phyloP scores from a whole-genome alignment of 306 rosid species.

The Ormosia emarginata region DNA sequence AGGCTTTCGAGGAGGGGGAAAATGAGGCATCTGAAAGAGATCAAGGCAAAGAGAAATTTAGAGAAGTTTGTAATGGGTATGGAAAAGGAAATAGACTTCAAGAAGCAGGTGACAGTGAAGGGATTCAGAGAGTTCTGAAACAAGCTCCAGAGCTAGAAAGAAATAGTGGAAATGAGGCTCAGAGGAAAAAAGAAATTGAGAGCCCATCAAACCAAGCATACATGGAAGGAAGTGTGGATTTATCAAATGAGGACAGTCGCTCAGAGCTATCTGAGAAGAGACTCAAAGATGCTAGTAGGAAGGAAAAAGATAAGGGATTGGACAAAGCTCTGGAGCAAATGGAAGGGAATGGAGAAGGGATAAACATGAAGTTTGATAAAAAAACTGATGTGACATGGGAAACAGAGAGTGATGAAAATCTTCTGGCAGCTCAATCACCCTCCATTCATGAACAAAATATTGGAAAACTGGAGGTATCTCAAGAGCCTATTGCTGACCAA shows the following conservation, averaged over 20 bases:
- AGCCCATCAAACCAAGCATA: constrained; percentile 24
- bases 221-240: constrained; percentile 28
- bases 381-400: constrained; percentile 27
- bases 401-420: constrained; percentile 22
- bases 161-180: constrained; percentile 22
- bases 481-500: constrained; percentile 31
- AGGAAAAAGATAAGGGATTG: constrained; percentile 13
- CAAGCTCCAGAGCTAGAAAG: constrained; percentile 32
- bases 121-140: constrained; percentile 9
- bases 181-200: constrained; percentile 21
- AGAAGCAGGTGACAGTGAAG: constrained; percentile 14
- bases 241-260: constrained; percentile 26
- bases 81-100: constrained; percentile 29
- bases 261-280: constrained; percentile 21
- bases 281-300: constrained; percentile 27
- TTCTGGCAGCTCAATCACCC: constrained; percentile 25
- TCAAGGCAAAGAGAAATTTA: constrained; percentile 29
- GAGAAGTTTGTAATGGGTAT: constrained; percentile 26
- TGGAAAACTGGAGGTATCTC: constrained; percentile 26
- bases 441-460: constrained; percentile 30
- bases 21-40: constrained; percentile 23
- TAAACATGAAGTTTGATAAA: constrained; percentile 17
- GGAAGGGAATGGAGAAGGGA: constrained; percentile 16
- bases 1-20: constrained; percentile 11
- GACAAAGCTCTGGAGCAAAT: constrained; percentile 31